Base-by-base conservation (phyloP, 768 basidiomycete genomes). In the Roridomyces roridus region DNA sequence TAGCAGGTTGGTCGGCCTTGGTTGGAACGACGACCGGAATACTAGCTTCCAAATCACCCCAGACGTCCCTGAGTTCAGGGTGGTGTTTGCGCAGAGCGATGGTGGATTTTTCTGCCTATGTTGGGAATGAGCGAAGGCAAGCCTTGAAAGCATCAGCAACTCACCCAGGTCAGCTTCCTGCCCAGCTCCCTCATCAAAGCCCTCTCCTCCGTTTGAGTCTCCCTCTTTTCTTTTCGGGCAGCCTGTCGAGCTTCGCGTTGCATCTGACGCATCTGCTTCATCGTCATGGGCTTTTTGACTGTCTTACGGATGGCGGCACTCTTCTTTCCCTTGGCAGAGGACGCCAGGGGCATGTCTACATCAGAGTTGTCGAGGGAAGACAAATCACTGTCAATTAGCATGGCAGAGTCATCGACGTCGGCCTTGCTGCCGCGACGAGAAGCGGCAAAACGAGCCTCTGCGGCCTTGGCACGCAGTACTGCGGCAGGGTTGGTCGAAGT, bases 41-140 rank as follows among this genome's bases (percentile, higher is more conserved):
- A 20, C 75, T 81, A 21, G 80, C 76, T 67, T 89, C 83, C 8
- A 97, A 71, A 65, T 98, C 88, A 23, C 93, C 93, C 96, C 96
- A 98, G 34, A 93, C 87, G 70, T 88, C 82, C 53, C 71, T 75
- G 29, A 97, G 81, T 65, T 96, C 94, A 2, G 89, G 87, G 68
- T 96, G 96, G 67, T 90, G 77, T 64, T 74, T 81, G 23, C 80
- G 77, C 26, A 94, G 70, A 14, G 85, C 82, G 35, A 92, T 64
- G 6, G 85, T 80, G 1, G 84, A 78, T 66, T 81, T 91, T 71
- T 94, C 92, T 7, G 89, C 85, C 91, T 94, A 47, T 5, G 46
- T 11, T 57, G n/a, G 34, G 21, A 63, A 17, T 57, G 36, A 60
- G 57, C 18, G 51, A 3, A 29, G n/a, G 57, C 5, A 25, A 6